These are phyloP conservation scores for Pisolithus marmoratus DNA, from an alignment of 768 basidiomycete species.

Conservation along the genomic window DNA sequence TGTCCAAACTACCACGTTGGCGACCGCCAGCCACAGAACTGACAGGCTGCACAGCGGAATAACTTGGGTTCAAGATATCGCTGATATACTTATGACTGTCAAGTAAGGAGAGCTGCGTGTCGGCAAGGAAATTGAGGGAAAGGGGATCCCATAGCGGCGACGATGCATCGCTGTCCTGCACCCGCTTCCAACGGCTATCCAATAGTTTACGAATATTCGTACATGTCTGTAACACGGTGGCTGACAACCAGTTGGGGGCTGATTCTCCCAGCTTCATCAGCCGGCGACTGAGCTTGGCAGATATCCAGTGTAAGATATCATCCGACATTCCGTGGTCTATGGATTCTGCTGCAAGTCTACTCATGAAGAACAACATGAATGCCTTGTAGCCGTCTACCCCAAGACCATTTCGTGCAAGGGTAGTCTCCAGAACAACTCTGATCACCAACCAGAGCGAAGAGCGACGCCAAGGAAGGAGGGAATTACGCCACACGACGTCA, in stretches of 20 bases:
- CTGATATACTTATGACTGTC: slow-evolving; percentile 24
- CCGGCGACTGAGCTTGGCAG: slow-evolving; percentile 33
- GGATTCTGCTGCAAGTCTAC: slow-evolving; percentile 8
- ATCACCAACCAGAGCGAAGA: slow-evolving; percentile 46
- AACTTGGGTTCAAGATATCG: slow-evolving; percentile 4
- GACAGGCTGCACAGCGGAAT: not conserved
- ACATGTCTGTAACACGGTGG: slow-evolving; percentile 3
- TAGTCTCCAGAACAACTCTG: slow-evolving; percentile 41
- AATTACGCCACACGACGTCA: slow-evolving; percentile 35
- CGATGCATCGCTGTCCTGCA: slow-evolving; percentile 22
- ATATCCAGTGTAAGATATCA: slow-evolving; percentile 33
- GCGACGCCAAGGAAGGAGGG: slow-evolving; percentile 42
- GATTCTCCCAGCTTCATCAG: slow-evolving; percentile 30
- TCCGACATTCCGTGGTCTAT: slow-evolving; percentile 10
- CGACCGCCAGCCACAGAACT: not conserved
- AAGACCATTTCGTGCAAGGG: slow-evolving; percentile 15
- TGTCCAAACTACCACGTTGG: slow-evolving; percentile 8
- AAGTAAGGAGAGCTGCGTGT: slow-evolving; percentile 30
- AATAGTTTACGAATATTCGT: slow-evolving; percentile 16
- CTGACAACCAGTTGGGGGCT: slow-evolving; percentile 13
- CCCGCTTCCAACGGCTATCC: slow-evolving; percentile 30
- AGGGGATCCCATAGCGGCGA: slow-evolving; percentile 28
- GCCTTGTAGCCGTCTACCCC: slow-evolving; percentile 22
- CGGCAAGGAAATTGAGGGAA: slow-evolving; percentile 20
- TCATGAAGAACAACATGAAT: slow-evolving; percentile 30